These are phyloP conservation scores for Globisporangium viniferum DNA, from an alignment of 352 stramenopile genomes.

Conservation along the genomic window DNA sequence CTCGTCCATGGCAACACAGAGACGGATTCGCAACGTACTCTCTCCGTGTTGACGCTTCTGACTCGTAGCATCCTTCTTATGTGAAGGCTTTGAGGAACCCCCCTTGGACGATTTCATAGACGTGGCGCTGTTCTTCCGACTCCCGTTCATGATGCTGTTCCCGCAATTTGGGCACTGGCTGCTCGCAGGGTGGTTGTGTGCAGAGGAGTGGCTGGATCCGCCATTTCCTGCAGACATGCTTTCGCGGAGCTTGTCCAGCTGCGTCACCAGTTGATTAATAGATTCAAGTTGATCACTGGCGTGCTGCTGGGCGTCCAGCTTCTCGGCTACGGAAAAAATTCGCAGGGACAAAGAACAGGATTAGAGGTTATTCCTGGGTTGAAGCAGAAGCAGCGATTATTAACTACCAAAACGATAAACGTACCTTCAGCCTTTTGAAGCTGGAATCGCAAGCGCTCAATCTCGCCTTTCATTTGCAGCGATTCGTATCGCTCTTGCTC, in stretches of 20 bases:
- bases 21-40: constrained; percentile 22
- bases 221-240: constrained; percentile 13
- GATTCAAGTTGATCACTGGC: constrained; percentile 77
- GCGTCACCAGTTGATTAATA: constrained; percentile 77
- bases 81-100: constrained; percentile 12
- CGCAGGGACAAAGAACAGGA: not conserved
- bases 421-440: constrained; percentile 68
- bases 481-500: constrained; percentile 69
- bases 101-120: constrained; percentile 22
- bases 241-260: constrained; percentile 70
- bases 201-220: not conserved
- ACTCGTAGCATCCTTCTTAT: constrained; percentile 21
- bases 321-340: constrained; percentile 41
- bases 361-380: not conserved
- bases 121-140: constrained; percentile 18
- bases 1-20: not conserved
- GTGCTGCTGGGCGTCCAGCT: constrained; percentile 69
- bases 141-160: not conserved
- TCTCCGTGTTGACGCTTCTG: constrained; percentile 25
- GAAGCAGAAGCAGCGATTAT: not conserved
- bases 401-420: constrained; percentile 4
- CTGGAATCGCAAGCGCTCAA: constrained; percentile 72
- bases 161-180: constrained; percentile 40
- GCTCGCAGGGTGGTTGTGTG: constrained; percentile 6
- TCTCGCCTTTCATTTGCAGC: constrained; percentile 78